A percentile compares a stretch with the other conserved stretches of the same genome.
These are phyloP conservation scores for Chlamydomonas reinhardtii DNA, from an alignment of 163 green algal species.

Conservation along the genomic window DNA sequence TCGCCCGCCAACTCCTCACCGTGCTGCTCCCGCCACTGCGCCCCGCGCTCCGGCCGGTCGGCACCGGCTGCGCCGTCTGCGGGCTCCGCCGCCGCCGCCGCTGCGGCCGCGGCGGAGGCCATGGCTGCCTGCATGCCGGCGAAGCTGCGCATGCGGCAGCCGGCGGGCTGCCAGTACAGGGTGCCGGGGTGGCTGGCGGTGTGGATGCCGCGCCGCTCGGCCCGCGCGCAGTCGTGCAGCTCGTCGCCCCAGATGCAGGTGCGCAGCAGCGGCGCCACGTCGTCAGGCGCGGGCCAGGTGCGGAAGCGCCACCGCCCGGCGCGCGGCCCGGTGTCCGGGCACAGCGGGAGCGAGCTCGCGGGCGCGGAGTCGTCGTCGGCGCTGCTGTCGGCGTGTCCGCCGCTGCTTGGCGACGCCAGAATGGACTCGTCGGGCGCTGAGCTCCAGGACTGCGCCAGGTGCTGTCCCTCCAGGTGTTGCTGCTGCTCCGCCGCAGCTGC, in stretches of 20 bases:
- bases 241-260: constrained; percentile 24
- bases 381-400: too few species aligned
- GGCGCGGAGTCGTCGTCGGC: too few species aligned
- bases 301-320: constrained; percentile 17
- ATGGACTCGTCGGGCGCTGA: not conserved
- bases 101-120: too few species aligned
- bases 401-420: not conserved
- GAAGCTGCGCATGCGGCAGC: constrained; percentile 22
- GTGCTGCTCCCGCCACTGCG: not conserved
- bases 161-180: constrained; percentile 20
- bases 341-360: constrained; percentile 9
- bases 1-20: not conserved
- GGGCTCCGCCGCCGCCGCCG: not conserved
- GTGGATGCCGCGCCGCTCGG: not conserved
- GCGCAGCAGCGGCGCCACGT: constrained; percentile 2
- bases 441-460: not conserved
- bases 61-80: not conserved
- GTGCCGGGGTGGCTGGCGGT: not conserved
- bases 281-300: not conserved
- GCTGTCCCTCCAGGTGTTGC: too few species aligned
- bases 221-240: not conserved
- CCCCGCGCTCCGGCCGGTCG: too few species aligned
- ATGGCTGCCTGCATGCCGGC: not conserved
- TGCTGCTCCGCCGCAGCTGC: not conserved
- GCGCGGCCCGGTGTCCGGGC: not conserved